Evolutionary conservation across 2,329 filamentous ascomycete genomes (phyloP).

Genomic region (Penicillium sp.): DNA sequence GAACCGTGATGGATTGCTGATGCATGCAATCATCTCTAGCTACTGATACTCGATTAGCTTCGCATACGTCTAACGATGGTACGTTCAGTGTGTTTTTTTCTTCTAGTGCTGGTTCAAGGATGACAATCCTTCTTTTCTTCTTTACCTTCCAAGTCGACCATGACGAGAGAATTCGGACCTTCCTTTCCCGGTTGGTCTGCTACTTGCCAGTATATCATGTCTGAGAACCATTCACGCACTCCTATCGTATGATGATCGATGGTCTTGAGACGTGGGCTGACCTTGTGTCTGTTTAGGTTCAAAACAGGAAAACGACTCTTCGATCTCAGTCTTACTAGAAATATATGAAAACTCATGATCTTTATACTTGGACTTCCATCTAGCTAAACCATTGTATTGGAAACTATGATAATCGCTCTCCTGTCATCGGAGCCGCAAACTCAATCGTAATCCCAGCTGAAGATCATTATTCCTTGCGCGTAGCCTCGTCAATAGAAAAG

Average conservation of each 20-base stretch:
- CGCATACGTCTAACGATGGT: too few relatives aligned
- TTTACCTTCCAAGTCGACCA: slow-evolving; percentile 62
- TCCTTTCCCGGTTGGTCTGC: slow-evolving; percentile 59
- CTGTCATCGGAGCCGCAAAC: slow-evolving; percentile 6
- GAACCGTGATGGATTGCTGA: too few relatives aligned
- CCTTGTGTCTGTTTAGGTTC: slow-evolving; percentile 2
- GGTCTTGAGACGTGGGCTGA: slow-evolving; percentile 10
- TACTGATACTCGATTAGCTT: too few relatives aligned
- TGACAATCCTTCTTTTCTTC: slow-evolving; percentile 57
- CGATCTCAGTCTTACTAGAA: too few relatives aligned
- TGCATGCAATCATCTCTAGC: too few relatives aligned
- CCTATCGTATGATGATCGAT: slow-evolving; percentile 6
- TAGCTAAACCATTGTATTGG: too few relatives aligned
- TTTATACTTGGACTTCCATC: too few relatives aligned
- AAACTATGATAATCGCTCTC: neutral
- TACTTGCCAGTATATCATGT: slow-evolving; percentile 68
- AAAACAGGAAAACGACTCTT: too few relatives aligned
- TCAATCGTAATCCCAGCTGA: slow-evolving; percentile 13
- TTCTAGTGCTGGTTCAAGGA: slow-evolving; percentile 42
- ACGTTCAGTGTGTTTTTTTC: slow-evolving; percentile 4
- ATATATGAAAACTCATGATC: too few relatives aligned
- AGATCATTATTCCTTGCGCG: too few relatives aligned
- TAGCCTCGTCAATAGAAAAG: neutral
- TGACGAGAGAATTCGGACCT: slow-evolving; percentile 59
- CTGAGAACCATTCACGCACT: slow-evolving; percentile 44